These are phyloP conservation scores for Gossypium davidsonii DNA, from an alignment of 441 rosid species.

Conservation along the genomic window DNA sequence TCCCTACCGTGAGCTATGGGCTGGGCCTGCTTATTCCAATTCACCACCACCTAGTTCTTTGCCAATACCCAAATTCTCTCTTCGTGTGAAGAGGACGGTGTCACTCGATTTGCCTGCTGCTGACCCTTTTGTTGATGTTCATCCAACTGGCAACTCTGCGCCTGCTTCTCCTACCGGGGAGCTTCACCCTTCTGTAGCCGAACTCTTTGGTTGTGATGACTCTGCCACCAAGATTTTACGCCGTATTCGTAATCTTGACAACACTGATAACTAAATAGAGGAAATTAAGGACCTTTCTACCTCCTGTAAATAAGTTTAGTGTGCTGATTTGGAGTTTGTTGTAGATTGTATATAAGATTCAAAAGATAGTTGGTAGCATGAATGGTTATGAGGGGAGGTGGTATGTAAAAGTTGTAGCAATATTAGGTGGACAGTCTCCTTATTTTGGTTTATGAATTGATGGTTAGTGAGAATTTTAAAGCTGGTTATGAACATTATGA, in stretches of 20 bases:
- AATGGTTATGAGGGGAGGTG: constrained; percentile 17
- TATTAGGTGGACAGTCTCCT: constrained; percentile 27
- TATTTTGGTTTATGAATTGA: constrained; percentile 10
- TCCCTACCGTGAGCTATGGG: constrained; percentile 76
- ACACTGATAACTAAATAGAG: constrained; percentile 42
- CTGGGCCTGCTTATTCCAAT: constrained; percentile 95
- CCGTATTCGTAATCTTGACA: constrained; percentile 86
- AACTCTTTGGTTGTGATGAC: constrained; percentile 50
- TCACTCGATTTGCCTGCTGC: constrained; percentile 52
- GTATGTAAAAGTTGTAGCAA: constrained; percentile 14
- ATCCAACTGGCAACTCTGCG: constrained; percentile 69
- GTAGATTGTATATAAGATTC: constrained; percentile 49
- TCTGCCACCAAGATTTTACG: constrained; percentile 76
- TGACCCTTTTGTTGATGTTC: constrained; percentile 33
- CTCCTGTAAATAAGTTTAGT: constrained; percentile 43
- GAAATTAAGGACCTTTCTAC: constrained; percentile 20
- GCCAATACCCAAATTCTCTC: constrained; percentile 83
- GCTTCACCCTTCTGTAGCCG: constrained; percentile 29
- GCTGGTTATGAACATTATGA: neutral
- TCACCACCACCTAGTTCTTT: constrained; percentile 87
- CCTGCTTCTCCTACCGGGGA: constrained; percentile 78
- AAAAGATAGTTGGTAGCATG: constrained; percentile 32
- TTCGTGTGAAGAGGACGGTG: constrained; percentile 48
- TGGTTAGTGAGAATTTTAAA: neutral
- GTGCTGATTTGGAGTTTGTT: constrained; percentile 29